Conservation (phyloP, 306 rosid species). For the Cucurbita ficifolia region DNA sequence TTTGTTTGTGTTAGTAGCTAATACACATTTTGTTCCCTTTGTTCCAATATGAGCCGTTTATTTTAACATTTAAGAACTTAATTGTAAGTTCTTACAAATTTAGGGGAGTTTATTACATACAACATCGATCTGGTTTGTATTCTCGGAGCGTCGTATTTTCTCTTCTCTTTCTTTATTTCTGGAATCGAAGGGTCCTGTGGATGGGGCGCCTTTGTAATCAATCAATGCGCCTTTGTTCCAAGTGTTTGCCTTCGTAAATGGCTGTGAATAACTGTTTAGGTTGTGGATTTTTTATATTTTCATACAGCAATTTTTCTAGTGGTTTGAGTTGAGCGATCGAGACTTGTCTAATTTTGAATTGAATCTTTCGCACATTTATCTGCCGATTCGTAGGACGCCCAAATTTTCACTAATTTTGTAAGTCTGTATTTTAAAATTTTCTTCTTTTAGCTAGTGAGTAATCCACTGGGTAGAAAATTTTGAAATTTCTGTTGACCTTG, state of each 20-base stretch:
- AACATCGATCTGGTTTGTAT: slow-evolving; percentile 57
- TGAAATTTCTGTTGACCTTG: too few relatives aligned
- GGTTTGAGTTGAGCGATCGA: slow-evolving; percentile 27
- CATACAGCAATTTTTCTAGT: slow-evolving; percentile 12
- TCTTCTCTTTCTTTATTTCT: background rate
- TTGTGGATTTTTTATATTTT: slow-evolving; percentile 8
- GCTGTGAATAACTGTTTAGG: slow-evolving; percentile 16
- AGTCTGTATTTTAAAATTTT: too few relatives aligned
- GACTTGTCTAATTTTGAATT: slow-evolving; percentile 53
- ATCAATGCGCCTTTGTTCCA: slow-evolving; percentile 54
- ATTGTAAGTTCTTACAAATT: too few relatives aligned
- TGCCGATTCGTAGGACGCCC: slow-evolving; percentile 73
- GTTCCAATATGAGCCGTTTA: too few relatives aligned
- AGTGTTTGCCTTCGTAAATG: slow-evolving; percentile 97
- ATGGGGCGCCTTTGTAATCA: slow-evolving; percentile 28
- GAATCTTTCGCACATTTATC: slow-evolving; percentile 41
- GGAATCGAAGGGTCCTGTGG: slow-evolving; percentile 70
- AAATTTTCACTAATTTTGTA: slow-evolving; percentile 5
- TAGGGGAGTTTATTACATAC: too few relatives aligned
- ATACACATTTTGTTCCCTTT: too few relatives aligned
- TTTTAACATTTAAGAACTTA: too few relatives aligned
- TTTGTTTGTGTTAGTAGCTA: background rate
- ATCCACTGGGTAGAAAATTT: too few relatives aligned
- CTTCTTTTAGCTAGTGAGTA: too few relatives aligned
- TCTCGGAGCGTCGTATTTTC: slow-evolving; percentile 61